These are phyloP conservation scores for Wickerhamomyces alni DNA, from an alignment of 805 yeast species.

Conservation along the genomic window DNA sequence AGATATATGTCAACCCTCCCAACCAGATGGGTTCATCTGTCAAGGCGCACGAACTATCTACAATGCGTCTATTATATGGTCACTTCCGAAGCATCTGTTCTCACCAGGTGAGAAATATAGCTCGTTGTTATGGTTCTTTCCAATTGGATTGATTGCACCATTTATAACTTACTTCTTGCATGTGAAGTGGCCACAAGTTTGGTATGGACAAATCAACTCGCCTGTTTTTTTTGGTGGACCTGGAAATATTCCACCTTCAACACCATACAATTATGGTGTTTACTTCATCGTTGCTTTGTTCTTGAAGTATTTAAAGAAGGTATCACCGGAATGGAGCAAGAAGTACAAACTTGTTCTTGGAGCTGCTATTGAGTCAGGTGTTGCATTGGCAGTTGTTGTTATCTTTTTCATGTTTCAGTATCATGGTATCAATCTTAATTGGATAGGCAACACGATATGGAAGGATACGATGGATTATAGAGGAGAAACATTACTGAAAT, in stretches of 20 bases:
- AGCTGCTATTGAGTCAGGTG: constrained; percentile 58
- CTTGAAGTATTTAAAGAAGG: constrained; percentile 38
- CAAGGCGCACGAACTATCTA: constrained; percentile 37
- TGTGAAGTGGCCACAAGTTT: constrained; percentile 25
- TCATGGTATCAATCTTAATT: constrained; percentile 33
- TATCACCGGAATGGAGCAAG: constrained; percentile 50
- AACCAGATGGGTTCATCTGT: constrained; percentile 38
- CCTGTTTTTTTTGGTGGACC: constrained; percentile 59
- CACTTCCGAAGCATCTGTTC: constrained; percentile 43
- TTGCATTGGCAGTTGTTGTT: constrained; percentile 51
- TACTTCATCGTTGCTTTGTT: constrained; percentile 40
- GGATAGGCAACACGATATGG: constrained; percentile 60
- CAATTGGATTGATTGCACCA: constrained; percentile 41
- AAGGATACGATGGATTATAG: constrained; percentile 32
- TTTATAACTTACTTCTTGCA: constrained; percentile 27
- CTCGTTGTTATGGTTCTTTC: constrained; percentile 48
- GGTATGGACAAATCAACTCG: constrained; percentile 38
- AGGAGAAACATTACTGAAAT: constrained; percentile 25
- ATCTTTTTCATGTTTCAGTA: constrained; percentile 48
- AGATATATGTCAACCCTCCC: constrained; percentile 33
- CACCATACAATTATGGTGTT: constrained; percentile 60
- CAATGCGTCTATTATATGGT: constrained; percentile 50
- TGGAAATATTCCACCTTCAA: constrained; percentile 67
- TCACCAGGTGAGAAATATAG: constrained; percentile 45
- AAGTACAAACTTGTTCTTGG: constrained; percentile 56